Evolutionary conservation across 75 land plant genomes (phyloP), one percentile per base, ranked within the genome.

Genomic region (Cunninghamia lanceolata): DNA sequence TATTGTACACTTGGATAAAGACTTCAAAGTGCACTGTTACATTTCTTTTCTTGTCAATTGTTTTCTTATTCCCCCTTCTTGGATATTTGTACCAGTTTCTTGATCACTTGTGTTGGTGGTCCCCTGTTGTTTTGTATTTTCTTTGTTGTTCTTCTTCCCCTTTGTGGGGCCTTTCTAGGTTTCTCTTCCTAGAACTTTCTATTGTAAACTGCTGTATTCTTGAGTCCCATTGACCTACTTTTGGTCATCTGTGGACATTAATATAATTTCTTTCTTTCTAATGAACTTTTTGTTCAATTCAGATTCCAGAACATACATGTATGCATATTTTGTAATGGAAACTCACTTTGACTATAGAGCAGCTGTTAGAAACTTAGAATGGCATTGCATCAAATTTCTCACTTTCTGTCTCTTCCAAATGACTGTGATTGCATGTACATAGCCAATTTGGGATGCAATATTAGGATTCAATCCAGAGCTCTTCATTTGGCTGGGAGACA

Each of bases 401-500:
- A 43, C 82, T 43, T 79, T 43, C 14, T 28, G 30, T 79, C 4
- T 68, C 34, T 46, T 70, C 11, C 2, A 43, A 43, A 28, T 79
- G 42, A 79, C 43, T 43, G 82, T 85, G 28, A 50, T 71, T 82
- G 32, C 71, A 77, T 74, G 39, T 91, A 80, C 86, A 82, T 93
- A 96, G 97, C 94, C 97, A 25, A 94, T 96, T 32, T 96, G 99
- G 99, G 78, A 92, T 53, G 94, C 97, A 32, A 89, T 96, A 32
- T 71, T 85, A 47, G 80, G 86, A 4, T 96, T 96, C 88, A 88
- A 94, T 85, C 99, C 99, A 16, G 88, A 95, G 34, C 50, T 96
- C 9, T 96, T 95, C 71, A 91, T 96, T 53, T 95, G 95, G 97
- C 85, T 96, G 81, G 99, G 99, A 25, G 99, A 96, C 88, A 96